A percentile compares a stretch with the other conserved stretches of the same genome.
Evolutionary conservation across 805 yeast species (phyloP).

Genomic region (Metschnikowia arizonensis): DNA sequence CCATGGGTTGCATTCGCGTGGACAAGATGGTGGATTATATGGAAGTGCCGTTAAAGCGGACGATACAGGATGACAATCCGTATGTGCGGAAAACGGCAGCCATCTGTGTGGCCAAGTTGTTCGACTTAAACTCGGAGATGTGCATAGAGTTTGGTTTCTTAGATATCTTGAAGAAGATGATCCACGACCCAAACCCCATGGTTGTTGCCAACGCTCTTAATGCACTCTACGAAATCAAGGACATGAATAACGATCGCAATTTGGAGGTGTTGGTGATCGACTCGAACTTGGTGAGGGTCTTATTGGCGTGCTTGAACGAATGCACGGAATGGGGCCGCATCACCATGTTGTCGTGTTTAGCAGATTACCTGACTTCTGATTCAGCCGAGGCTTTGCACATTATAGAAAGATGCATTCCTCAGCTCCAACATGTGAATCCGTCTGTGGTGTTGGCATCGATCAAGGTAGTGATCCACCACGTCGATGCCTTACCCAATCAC

Average conservation of each 20-base stretch:
- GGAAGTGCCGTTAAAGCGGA: conserved; percentile 82
- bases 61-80: conserved; percentile 89
- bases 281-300: conserved; percentile 48
- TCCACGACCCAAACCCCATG: conserved; percentile 91
- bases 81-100: conserved; percentile 98
- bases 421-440: conserved; percentile 94
- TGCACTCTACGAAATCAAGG: conserved; percentile 79
- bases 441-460: conserved; percentile 86
- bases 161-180: conserved; percentile 56
- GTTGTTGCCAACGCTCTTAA: conserved; percentile 93
- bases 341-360: conserved; percentile 75
- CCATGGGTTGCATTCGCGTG: conserved; percentile 97
- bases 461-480: conserved; percentile 71
- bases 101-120: conserved; percentile 91
- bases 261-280: conserved; percentile 36
- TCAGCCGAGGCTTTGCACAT: conserved; percentile 74
- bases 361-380: conserved; percentile 59
- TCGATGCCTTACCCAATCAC: conserved; percentile 39
- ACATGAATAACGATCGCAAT: conserved; percentile 51
- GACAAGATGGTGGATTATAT: conserved; percentile 93
- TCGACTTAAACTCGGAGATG: conserved; percentile 74
- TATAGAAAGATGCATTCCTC: conserved; percentile 87
- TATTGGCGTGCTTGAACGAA: conserved; percentile 84
- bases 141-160: conserved; percentile 87
- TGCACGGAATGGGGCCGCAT: conserved; percentile 99